Evolutionary conservation across 2,329 filamentous ascomycete species (phyloP).

Genomic region (Sporothrix humicola): DNA sequence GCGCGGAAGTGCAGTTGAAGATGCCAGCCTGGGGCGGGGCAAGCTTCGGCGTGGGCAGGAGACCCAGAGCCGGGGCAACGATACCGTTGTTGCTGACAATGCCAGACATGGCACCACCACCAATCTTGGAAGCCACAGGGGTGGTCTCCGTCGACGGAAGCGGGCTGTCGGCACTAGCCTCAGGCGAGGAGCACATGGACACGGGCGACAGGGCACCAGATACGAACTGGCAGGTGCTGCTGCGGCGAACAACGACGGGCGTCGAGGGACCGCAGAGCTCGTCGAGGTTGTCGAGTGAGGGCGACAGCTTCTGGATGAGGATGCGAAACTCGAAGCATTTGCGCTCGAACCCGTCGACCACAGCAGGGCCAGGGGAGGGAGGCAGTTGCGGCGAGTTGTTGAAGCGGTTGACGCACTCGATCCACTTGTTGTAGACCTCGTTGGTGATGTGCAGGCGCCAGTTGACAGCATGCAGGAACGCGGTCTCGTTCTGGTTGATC

Average conservation of each 20-base stretch:
- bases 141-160: constrained; percentile 43
- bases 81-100: constrained; percentile 52
- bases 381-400: constrained; percentile 72
- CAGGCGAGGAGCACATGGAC: constrained; percentile 36
- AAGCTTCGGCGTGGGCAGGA: constrained; percentile 64
- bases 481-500: constrained; percentile 96
- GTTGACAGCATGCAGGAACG: constrained; percentile 85
- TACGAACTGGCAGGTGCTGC: constrained; percentile 34
- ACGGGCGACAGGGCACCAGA: constrained; percentile 33
- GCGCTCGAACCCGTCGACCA: constrained; percentile 48
- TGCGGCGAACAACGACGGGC: constrained; percentile 38
- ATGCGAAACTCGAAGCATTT: constrained; percentile 63
- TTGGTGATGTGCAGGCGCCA: constrained; percentile 97
- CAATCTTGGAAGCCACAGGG: constrained; percentile 37
- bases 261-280: constrained; percentile 51
- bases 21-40: constrained; percentile 60
- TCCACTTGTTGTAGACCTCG: constrained; percentile 88
- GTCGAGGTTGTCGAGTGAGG: constrained; percentile 64
- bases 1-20: constrained; percentile 58
- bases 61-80: constrained; percentile 58
- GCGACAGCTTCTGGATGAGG: constrained; percentile 62
- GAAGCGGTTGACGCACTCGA: constrained; percentile 85
- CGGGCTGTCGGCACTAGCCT: constrained; percentile 25
- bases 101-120: constrained; percentile 46
- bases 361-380: constrained; percentile 50